These are phyloP conservation scores for Apiospora marii DNA, from an alignment of 2,329 filamentous ascomycete species.

Conservation along the genomic window DNA sequence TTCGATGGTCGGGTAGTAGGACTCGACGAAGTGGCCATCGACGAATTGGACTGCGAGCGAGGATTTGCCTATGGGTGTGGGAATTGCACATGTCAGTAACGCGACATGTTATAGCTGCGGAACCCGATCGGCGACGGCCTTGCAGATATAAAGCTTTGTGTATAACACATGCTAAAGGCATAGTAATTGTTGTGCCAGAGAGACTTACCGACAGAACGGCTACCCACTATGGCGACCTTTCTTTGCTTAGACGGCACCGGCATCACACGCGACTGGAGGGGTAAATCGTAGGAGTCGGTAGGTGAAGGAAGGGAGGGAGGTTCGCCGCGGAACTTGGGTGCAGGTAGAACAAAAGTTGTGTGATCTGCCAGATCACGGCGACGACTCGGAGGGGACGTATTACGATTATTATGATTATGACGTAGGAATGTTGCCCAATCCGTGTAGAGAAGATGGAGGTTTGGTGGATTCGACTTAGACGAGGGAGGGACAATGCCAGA, in stretches of 20 bases:
- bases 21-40: constrained; percentile 97
- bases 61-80: constrained; percentile 78
- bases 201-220: constrained; percentile 76
- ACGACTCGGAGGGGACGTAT: constrained; percentile 17
- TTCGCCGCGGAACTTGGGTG: constrained; percentile 11
- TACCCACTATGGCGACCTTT: constrained; percentile 96
- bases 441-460: constrained; percentile 2
- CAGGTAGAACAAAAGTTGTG: constrained; percentile 27
- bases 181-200: not conserved
- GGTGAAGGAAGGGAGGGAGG: not conserved
- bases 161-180: not conserved
- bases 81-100: not conserved
- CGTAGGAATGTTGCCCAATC: constrained; percentile 27
- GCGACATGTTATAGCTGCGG: not conserved
- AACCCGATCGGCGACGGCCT: not conserved
- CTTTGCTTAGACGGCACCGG: constrained; percentile 81
- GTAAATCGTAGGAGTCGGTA: not conserved
- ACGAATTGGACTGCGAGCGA: constrained; percentile 97
- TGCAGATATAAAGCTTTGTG: not conserved
- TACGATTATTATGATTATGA: constrained; percentile 27
- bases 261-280: constrained; percentile 53
- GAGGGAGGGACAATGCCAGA: not conserved
- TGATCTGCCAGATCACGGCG: constrained; percentile 24
- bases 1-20: constrained; percentile 98
- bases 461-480: constrained; percentile 6